Conservation (phyloP, 805 yeast species). For the Lachancea sp. region DNA sequence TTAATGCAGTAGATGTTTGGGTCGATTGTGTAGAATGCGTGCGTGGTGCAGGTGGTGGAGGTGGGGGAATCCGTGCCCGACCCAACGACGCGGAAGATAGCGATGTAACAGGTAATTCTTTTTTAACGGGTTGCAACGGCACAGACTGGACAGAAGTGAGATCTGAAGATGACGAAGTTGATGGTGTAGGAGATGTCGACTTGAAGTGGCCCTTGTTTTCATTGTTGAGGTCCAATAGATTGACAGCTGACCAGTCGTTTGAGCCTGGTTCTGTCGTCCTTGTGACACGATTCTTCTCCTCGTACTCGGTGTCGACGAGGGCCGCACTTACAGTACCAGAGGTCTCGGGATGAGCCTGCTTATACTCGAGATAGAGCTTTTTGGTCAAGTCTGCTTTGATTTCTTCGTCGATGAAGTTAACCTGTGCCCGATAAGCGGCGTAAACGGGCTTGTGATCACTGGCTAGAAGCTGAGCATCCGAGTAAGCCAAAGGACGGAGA, state of each 20-base stretch:
- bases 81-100: conserved; percentile 5
- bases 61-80: conserved; percentile 16
- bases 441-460: conserved; percentile 95
- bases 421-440: conserved; percentile 63
- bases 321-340: conserved; percentile 16
- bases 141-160: conserved; percentile 9
- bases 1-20: not conserved
- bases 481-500: conserved; percentile 60
- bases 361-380: conserved; percentile 54
- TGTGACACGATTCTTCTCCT: not conserved
- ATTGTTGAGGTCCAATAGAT: conserved; percentile 12
- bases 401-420: conserved; percentile 61
- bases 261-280: not conserved
- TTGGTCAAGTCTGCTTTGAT: conserved; percentile 49
- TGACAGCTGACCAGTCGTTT: conserved; percentile 9
- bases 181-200: conserved; percentile 2
- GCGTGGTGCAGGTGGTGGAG: conserved; percentile 16
- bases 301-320: conserved; percentile 14
- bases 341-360: conserved; percentile 33
- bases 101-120: conserved; percentile 4
- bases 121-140: conserved; percentile 14
- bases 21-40: not conserved
- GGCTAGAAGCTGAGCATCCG: conserved; percentile 52
- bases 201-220: not conserved
- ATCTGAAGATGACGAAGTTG: conserved; percentile 7